A percentile compares a stretch with the other conserved stretches of the same genome.
Evolutionary conservation across 2,329 filamentous ascomycete species (phyloP).

Genomic region (Purpureocillium lavendulum): DNA sequence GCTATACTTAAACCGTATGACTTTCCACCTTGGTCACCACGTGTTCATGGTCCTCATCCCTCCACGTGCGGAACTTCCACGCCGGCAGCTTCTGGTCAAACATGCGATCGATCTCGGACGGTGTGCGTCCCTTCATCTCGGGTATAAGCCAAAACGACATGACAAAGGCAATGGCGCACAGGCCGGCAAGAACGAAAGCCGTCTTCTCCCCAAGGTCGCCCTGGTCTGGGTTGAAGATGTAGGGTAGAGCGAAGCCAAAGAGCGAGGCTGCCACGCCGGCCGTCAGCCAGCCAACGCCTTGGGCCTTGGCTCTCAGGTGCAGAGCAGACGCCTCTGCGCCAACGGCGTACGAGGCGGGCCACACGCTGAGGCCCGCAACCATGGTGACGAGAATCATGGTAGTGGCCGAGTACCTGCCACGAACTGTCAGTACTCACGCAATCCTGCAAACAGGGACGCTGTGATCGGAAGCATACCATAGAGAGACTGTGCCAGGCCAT

Average conservation of each 20-base stretch:
- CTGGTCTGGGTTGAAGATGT: slow-evolving; percentile 25
- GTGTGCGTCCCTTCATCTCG: slow-evolving; percentile 41
- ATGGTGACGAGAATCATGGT: slow-evolving; percentile 36
- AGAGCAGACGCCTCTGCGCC: slow-evolving; percentile 34
- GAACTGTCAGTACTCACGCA: too few species aligned
- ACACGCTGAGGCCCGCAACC: slow-evolving; percentile 30
- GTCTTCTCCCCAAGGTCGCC: slow-evolving; percentile 31
- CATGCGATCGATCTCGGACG: slow-evolving; percentile 37
- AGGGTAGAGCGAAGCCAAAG: slow-evolving; percentile 38
- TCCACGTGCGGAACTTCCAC: slow-evolving; percentile 13
- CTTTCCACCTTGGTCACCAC: too few species aligned
- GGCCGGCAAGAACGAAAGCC: slow-evolving; percentile 28
- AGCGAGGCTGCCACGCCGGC: slow-evolving; percentile 29
- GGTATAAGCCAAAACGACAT: slow-evolving; percentile 38
- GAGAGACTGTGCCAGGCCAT: slow-evolving; percentile 12
- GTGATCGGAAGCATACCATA: too few species aligned
- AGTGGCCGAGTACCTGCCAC: slow-evolving; percentile 15
- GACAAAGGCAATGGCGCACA: slow-evolving; percentile 24
- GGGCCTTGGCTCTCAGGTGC: slow-evolving; percentile 31
- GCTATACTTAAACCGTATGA: too few species aligned
- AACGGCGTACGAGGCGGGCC: slow-evolving; percentile 32
- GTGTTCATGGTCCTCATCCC: neutral
- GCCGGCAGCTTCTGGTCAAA: slow-evolving; percentile 20
- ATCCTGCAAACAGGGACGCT: too few species aligned
- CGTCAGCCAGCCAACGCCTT: slow-evolving; percentile 33